These are phyloP conservation scores for Colletotrichum lentis DNA, from an alignment of 2,329 filamentous ascomycete species.

Conservation along the genomic window DNA sequence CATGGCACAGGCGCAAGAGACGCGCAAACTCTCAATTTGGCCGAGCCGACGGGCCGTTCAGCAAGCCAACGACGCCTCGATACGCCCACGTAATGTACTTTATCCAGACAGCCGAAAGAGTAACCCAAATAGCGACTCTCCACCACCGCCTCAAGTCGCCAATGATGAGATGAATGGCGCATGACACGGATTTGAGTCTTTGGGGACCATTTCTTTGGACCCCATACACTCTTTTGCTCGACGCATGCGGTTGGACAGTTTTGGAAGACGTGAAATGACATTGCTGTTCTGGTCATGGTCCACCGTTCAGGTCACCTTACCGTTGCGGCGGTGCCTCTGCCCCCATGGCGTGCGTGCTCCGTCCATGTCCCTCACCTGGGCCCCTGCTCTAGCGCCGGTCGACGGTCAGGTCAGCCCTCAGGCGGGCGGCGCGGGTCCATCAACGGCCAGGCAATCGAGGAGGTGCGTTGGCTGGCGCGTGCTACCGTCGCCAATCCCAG, in stretches of 20 bases:
- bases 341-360: neutral
- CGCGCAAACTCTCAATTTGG: slow-evolving; percentile 2
- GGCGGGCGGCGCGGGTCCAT: neutral
- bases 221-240: neutral
- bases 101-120: neutral
- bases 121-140: slow-evolving; percentile 15
- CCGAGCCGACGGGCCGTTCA: slow-evolving; percentile 14
- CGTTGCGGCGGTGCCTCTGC: slow-evolving; percentile 23
- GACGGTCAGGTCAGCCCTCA: neutral
- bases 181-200: slow-evolving; percentile 10
- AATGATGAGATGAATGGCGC: slow-evolving; percentile 7
- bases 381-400: neutral
- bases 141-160: neutral
- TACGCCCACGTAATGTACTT: neutral
- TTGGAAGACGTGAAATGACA: slow-evolving; percentile 31
- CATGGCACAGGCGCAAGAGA: slow-evolving; percentile 4
- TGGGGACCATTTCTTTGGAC: neutral
- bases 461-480: neutral
- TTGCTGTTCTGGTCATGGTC: slow-evolving; percentile 36
- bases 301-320: slow-evolving; percentile 29
- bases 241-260: slow-evolving; percentile 18
- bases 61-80: slow-evolving; percentile 7
- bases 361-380: slow-evolving; percentile 2
- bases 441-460: neutral
- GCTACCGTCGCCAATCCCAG: slow-evolving; percentile 2